Evolutionary conservation across 148 eudicot species (phyloP).

Genomic region (Polygonum maritimum): DNA sequence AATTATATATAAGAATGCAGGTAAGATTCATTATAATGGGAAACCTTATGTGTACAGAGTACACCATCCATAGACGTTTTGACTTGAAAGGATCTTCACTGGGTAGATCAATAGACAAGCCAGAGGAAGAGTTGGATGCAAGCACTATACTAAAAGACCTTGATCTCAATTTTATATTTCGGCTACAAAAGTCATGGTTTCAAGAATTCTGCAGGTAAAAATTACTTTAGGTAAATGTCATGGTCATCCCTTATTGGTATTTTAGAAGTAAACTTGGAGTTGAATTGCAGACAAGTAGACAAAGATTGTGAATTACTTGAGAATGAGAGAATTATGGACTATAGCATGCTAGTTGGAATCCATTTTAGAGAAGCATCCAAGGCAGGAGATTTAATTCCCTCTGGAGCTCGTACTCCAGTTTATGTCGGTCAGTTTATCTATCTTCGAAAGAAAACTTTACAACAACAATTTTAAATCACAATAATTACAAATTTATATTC

Average conservation of each 20-base stretch:
- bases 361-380: conserved; percentile 27
- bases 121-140: conserved; percentile 32
- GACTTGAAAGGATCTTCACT: conserved; percentile 41
- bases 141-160: conserved; percentile 36
- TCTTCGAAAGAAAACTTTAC: neutral
- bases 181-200: conserved; percentile 27
- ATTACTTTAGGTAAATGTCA: neutral
- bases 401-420: conserved; percentile 9
- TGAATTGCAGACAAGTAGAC: conserved; percentile 33
- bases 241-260: neutral
- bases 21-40: conserved; percentile 45
- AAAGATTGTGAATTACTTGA: conserved; percentile 59
- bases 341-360: conserved; percentile 58
- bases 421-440: neutral
- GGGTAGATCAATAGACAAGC: conserved; percentile 33
- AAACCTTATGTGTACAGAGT: conserved; percentile 30
- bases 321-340: conserved; percentile 63
- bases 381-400: conserved; percentile 8
- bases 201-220: conserved; percentile 31
- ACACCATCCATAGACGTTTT: conserved; percentile 31
- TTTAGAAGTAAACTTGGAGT: neutral
- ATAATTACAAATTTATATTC: neutral
- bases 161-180: conserved; percentile 33
- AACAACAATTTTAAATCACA: neutral
- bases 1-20: conserved; percentile 9